Percentiles rank a stretch among this genome's conserved stretches.
These are phyloP conservation scores for Pyrenopolyporus hunteri DNA, from an alignment of 495 filamentous ascomycete species.

Conservation along the genomic window DNA sequence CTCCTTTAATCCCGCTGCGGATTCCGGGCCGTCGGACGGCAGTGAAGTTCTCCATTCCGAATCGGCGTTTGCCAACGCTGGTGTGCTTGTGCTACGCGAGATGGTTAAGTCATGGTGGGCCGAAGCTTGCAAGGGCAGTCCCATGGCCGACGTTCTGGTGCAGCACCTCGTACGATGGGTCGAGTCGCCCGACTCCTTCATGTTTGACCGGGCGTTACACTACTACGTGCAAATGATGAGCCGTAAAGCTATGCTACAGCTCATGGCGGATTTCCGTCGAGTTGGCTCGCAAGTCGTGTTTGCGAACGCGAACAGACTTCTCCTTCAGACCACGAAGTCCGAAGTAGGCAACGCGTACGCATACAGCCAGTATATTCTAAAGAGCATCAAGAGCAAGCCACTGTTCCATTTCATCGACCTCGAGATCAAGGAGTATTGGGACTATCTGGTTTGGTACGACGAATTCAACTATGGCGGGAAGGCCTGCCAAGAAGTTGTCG, in stretches of 20 bases:
- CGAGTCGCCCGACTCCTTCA: slow-evolving; percentile 84
- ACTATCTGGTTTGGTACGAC: slow-evolving; percentile 99
- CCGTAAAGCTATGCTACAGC: slow-evolving; percentile 90
- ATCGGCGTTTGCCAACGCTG: slow-evolving; percentile 89
- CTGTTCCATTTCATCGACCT: slow-evolving; percentile 97
- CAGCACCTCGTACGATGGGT: slow-evolving; percentile 98
- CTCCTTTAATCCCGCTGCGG: slow-evolving; percentile 78
- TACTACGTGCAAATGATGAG: slow-evolving; percentile 99
- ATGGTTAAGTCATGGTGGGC: slow-evolving; percentile 99
- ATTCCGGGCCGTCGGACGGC: slow-evolving; percentile 57
- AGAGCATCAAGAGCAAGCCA: slow-evolving; percentile 92
- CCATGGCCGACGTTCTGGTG: slow-evolving; percentile 97
- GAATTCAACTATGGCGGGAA: slow-evolving; percentile 98
- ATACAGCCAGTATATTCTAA: slow-evolving; percentile 95
- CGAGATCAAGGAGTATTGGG: slow-evolving; percentile 99
- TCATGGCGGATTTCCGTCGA: slow-evolving; percentile 95
- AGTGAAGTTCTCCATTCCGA: slow-evolving; percentile 80
- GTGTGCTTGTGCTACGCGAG: slow-evolving; percentile 86
- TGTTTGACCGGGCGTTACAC: slow-evolving; percentile 94
- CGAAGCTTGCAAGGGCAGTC: slow-evolving; percentile 87
- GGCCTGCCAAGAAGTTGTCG: slow-evolving; percentile 81
- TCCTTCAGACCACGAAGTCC: slow-evolving; percentile 94
- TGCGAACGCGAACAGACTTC: slow-evolving; percentile 83
- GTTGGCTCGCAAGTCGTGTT: slow-evolving; percentile 95
- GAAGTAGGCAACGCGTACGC: slow-evolving; percentile 97